Conservation (phyloP, 805 yeast species). For the Blastobotrys terrestris region DNA sequence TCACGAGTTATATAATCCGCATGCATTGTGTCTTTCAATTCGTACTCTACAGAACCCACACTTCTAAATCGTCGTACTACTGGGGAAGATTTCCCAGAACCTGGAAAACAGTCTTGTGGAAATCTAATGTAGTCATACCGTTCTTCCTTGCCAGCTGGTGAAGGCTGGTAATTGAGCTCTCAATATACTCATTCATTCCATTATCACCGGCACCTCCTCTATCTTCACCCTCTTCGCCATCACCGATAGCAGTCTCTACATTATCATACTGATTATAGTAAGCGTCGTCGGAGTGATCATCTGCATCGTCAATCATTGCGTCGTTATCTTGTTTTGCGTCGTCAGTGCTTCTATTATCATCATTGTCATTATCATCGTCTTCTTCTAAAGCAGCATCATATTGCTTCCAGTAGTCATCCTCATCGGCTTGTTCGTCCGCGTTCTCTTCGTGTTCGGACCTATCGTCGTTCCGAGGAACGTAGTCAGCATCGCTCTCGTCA, state of each 20-base stretch:
- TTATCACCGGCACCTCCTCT: background rate
- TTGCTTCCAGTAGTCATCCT: background rate
- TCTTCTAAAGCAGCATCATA: background rate
- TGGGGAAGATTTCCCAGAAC: background rate
- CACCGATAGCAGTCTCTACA: background rate
- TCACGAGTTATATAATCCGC: too few species aligned
- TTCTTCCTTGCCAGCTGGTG: background rate
- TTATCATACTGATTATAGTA: background rate
- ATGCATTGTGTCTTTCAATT: too few species aligned
- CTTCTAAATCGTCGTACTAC: too few species aligned
- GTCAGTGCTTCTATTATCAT: background rate
- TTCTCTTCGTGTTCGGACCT: background rate
- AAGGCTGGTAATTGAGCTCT: background rate
- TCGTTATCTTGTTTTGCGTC: background rate
- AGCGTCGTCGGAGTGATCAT: too few species aligned
- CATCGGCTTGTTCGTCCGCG: background rate
- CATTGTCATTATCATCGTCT: background rate
- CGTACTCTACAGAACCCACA: too few species aligned
- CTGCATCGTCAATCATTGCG: background rate
- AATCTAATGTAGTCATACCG: background rate
- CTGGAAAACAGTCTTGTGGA: background rate
- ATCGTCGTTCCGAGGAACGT: background rate
- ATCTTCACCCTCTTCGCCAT: background rate
- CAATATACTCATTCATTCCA: background rate
- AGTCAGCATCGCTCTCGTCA: background rate